Conservation (phyloP, 2,329 filamentous ascomycete species). For the Knoxdaviesia proteae region DNA sequence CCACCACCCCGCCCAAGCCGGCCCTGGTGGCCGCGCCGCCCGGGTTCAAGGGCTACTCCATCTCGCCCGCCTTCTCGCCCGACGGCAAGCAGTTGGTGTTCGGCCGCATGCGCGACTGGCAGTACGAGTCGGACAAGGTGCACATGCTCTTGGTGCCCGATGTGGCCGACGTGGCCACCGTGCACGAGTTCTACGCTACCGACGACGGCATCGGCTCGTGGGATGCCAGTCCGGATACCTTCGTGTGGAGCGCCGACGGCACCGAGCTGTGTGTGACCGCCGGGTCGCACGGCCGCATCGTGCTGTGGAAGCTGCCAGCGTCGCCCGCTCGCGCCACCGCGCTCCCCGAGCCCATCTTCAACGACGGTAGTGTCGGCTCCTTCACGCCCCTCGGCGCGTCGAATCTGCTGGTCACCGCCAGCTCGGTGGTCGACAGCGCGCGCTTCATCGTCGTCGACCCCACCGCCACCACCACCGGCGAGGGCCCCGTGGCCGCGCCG, state of each 20-base stretch:
- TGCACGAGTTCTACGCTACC: slow-evolving; percentile 41
- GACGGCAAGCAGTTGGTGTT: slow-evolving; percentile 54
- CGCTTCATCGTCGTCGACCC: slow-evolving; percentile 41
- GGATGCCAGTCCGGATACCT: slow-evolving; percentile 35
- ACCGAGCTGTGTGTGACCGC: slow-evolving; percentile 50
- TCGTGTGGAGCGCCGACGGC: slow-evolving; percentile 37
- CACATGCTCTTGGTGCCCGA: slow-evolving; percentile 44
- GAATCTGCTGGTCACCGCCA: slow-evolving; percentile 43
- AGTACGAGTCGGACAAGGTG: slow-evolving; percentile 67
- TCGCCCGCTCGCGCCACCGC: slow-evolving; percentile 25
- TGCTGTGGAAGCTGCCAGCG: slow-evolving; percentile 41
- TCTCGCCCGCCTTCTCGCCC: slow-evolving; percentile 51
- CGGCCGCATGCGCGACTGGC: slow-evolving; percentile 52
- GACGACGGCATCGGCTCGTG: slow-evolving; percentile 39
- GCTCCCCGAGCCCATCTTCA: slow-evolving; percentile 26
- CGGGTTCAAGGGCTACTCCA: slow-evolving; percentile 41
- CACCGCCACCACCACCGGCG: slow-evolving; percentile 12
- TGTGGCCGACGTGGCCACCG: slow-evolving; percentile 31
- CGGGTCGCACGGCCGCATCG: slow-evolving; percentile 43
- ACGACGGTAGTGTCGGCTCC: slow-evolving; percentile 30
- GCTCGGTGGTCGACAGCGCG: slow-evolving; percentile 51
- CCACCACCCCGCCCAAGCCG: slow-evolving; percentile 25
- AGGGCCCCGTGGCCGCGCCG: not conserved
- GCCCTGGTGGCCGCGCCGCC: slow-evolving; percentile 24
- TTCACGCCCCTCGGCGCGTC: slow-evolving; percentile 30